Evolutionary conservation across 345 rosid genomes (phyloP), one percentile per base, ranked within the genome.

Genomic region (Acer saccharum): DNA sequence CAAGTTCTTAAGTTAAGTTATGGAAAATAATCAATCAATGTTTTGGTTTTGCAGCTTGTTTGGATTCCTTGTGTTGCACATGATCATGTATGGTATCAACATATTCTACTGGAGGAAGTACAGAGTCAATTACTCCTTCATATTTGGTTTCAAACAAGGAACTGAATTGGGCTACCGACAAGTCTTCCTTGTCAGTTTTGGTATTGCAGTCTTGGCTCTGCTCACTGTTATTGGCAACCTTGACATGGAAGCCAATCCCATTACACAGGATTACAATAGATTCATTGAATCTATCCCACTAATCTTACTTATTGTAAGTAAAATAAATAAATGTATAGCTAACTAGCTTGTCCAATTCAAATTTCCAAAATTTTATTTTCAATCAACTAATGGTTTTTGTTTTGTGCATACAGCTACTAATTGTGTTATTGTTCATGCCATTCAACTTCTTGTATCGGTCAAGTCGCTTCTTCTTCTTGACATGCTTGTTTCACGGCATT

Each of bases 131-230:
- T 88, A 88, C 62, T 32, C 89, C 32, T 88, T 88, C 79, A 88
- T 88, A 73, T 88, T 88, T 60, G 87, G 88, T 16, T 88, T 88
- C 87, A 88, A 86, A 65, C 78, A 11, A 17, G 87, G 88, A 70
- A 80, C 85, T 0, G 88, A 86, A 46, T 14, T 86, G 20, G 85
- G 88, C 8, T 83, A 80, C 74, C 52, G 87, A 39, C 78, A 86
- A 67, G 80, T 86, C 70, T 32, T 86, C 3, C 85, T 84, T n/a
- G 10, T 80, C 10, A 32, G 87, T 78, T 84, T 83, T 27, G 87
- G 81, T 9, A 71, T 88, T 61, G 85, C 84, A 5, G 71, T 23
- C 18, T 14, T 83, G n/a, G 86, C 86, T 29, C 76, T 86, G 1
- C 41, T 57, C 25, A 64, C 86, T 71, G 83, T 85, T 14, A 78